phyloP scores from a whole-genome alignment of 768 basidiomycete species.

The Sarcodon aspratus region DNA sequence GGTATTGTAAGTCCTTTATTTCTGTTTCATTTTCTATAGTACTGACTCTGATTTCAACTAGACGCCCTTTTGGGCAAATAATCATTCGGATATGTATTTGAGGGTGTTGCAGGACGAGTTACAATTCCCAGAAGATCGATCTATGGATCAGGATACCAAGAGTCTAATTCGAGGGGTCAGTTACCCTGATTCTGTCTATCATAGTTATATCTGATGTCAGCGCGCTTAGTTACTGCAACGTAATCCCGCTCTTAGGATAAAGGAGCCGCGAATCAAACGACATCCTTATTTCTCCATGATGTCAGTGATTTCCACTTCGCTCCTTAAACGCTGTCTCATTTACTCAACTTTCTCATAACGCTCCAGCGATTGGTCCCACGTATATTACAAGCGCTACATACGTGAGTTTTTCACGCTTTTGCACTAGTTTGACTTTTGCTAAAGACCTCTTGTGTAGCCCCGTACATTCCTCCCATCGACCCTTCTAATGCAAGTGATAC shows the following conservation, averaged over 20 bases:
- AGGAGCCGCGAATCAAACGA: conserved; percentile 86
- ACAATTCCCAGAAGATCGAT: conserved; percentile 79
- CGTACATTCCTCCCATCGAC: conserved; percentile 88
- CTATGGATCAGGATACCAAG: conserved; percentile 93
- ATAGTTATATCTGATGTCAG: conserved; percentile 2
- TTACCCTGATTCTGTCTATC: conserved; percentile 5
- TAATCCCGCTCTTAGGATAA: conserved; percentile 82
- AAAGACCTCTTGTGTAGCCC: conserved; percentile 38
- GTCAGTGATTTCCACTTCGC: conserved; percentile 28
- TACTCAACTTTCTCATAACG: conserved; percentile 7
- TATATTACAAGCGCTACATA: conserved; percentile 90
- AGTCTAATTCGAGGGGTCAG: conserved; percentile 88
- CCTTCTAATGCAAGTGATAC: conserved; percentile 90
- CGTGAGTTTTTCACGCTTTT: conserved; percentile 37
- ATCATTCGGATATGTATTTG: conserved; percentile 93
- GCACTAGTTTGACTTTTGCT: conserved; percentile 5
- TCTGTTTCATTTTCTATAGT: conserved; percentile 1
- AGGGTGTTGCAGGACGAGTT: conserved; percentile 85
- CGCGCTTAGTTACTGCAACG: conserved; percentile 72
- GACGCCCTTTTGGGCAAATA: conserved; percentile 91
- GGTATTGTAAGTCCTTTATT: conserved; percentile 66
- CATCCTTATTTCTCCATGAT: conserved; percentile 96
- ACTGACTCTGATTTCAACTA: conserved; percentile 19
- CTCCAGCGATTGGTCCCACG: conserved; percentile 83
- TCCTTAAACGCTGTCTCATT: background rate